phyloP scores from a whole-genome alignment of 2,329 filamentous ascomycete genomes.

The Pseudofabraea citricarpa region DNA sequence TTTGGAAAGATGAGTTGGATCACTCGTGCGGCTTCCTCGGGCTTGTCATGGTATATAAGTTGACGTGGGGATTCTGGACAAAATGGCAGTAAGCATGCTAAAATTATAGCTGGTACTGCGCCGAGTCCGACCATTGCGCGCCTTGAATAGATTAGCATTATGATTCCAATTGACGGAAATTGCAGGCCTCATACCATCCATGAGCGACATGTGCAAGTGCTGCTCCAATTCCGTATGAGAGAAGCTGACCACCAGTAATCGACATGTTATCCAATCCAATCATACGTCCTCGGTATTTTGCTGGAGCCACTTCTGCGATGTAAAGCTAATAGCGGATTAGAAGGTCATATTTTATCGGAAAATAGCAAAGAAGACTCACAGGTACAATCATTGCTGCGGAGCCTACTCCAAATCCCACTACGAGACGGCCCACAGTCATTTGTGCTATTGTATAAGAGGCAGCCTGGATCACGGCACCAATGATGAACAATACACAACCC shows the following conservation, averaged over 20 bases:
- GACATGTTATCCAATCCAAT: slow-evolving; percentile 44
- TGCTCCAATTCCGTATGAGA: slow-evolving; percentile 37
- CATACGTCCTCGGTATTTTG: slow-evolving; percentile 43
- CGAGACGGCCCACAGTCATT: slow-evolving; percentile 38
- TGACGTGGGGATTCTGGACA: slow-evolving; percentile 45
- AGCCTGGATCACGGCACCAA: slow-evolving; percentile 33
- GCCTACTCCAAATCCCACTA: slow-evolving; percentile 45
- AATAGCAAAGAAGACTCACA: slow-evolving; percentile 14
- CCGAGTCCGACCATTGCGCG: slow-evolving; percentile 25
- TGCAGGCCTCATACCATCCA: slow-evolving; percentile 39
- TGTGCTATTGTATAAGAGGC: slow-evolving; percentile 34
- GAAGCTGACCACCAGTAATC: slow-evolving; percentile 36
- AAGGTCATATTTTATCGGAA: neutral
- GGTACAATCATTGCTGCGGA: slow-evolving; percentile 41
- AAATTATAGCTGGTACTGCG: slow-evolving; percentile 38
- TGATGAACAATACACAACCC: slow-evolving; percentile 34
- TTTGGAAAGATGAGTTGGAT: slow-evolving; percentile 36
- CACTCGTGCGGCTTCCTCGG: slow-evolving; percentile 34
- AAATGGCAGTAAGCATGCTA: slow-evolving; percentile 37
- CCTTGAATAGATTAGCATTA: neutral
- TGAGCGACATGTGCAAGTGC: slow-evolving; percentile 33
- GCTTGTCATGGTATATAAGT: slow-evolving; percentile 32
- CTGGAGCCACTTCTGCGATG: slow-evolving; percentile 45
- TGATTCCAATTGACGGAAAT: slow-evolving; percentile 29
- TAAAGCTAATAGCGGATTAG: slow-evolving; percentile 28